Base-by-base conservation (phyloP, 1,139 yeast species). In the Candida anutae region DNA sequence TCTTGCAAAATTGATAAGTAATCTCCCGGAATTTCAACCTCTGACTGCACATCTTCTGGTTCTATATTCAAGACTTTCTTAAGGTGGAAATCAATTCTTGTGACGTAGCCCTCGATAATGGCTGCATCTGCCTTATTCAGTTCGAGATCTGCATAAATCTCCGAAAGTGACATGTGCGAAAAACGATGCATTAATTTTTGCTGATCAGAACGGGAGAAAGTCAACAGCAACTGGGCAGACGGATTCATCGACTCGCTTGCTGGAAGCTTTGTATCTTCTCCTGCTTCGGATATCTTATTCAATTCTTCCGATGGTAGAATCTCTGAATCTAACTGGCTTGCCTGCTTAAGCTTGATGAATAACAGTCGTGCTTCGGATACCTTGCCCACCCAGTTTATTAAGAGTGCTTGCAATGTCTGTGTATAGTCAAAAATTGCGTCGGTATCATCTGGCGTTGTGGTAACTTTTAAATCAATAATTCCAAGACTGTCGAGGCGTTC, bases 361-460 rank as follows among this genome's bases (percentile, higher is more conserved):
- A 63, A 40, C 23, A 47, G 46, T 28, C 70, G 46, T 1, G 70
- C 70, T 28, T 53, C 60, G 1, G 68, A 61, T 56, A 25, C 35
- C 28, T 64, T 60, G 5, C 80, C 74, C 26, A 78, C 71, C 77
- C 82, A 77, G 34, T 68, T 70, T 41, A 79, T 62, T 28, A 80
- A 54, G 27, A 77, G 54, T 3, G 71, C 64, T 35, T 74, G 75
- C 18, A 78, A 50, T 35, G 74, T 82, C 33, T 68, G 61, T n/a
- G 62, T 55, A 38, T 70, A 74, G 36, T 74, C 79, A 24, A 57
- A 53, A 19, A 54, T 43, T 17, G 48, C 52, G 20, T 52, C 56
- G 4, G 38, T 40, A 3, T 34, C 39, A 4, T 36, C 35, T 5
- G 32, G 29, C 2, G 35, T 32, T 1, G 55, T 54, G 10, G 27